Percentiles rank a stretch among this genome's conserved stretches.
These are phyloP conservation scores for Schoenoplectus tabernaemontani DNA, from an alignment of 202 grass and related monocot genomes.

Conservation along the genomic window DNA sequence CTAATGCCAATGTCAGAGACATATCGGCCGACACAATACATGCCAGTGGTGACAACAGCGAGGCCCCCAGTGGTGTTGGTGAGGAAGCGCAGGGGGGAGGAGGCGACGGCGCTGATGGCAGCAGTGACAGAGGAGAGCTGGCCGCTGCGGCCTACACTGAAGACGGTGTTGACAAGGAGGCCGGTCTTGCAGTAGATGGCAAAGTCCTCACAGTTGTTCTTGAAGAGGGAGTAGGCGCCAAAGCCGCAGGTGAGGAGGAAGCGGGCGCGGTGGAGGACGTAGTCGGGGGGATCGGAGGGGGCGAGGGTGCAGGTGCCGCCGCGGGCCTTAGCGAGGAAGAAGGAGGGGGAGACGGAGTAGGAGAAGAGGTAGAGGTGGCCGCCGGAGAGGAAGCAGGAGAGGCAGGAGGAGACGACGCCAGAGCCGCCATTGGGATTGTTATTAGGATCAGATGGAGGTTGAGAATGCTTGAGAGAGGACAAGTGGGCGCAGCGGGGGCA, in stretches of 20 bases:
- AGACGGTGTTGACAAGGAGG: conserved; percentile 47
- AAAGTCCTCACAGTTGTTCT: conserved; percentile 95
- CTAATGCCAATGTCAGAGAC: conserved; percentile 64
- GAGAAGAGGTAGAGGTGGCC: conserved; percentile 54
- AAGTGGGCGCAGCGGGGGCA: conserved; percentile 41
- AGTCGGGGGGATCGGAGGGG: conserved; percentile 27
- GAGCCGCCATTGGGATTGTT: background rate
- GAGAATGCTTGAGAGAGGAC: too few relatives aligned
- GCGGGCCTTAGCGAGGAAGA: conserved; percentile 72
- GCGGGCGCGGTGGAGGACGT: conserved; percentile 42
- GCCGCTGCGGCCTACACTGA: conserved; percentile 59
- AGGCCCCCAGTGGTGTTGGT: conserved; percentile 40
- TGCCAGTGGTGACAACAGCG: conserved; percentile 37
- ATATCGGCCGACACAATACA: conserved; percentile 58
- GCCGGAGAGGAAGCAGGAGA: conserved; percentile 64
- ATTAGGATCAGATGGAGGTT: too few relatives aligned
- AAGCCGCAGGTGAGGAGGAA: conserved; percentile 60
- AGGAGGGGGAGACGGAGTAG: conserved; percentile 52
- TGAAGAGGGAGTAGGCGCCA: conserved; percentile 63
- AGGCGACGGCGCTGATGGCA: conserved; percentile 35
- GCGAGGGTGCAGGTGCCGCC: conserved; percentile 86
- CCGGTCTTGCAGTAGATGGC: conserved; percentile 84
- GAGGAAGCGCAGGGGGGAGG: conserved; percentile 59
- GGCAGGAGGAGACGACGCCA: conserved; percentile 67
- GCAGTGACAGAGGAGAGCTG: conserved; percentile 55